phyloP scores from a whole-genome alignment of 768 basidiomycete species.

The Imleria badia region DNA sequence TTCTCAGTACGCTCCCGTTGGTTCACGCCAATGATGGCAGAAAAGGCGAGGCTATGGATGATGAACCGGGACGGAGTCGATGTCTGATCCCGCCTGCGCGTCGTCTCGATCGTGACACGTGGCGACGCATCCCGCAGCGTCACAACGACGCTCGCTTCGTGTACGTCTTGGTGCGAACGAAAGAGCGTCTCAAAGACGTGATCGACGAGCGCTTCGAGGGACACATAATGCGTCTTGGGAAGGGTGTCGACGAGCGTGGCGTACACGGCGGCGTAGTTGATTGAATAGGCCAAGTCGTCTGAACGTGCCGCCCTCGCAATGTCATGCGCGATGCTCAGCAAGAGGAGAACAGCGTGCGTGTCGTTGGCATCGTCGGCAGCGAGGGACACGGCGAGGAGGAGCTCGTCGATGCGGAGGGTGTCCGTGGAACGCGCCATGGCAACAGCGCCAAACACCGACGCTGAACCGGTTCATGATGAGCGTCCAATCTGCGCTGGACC shows the following conservation, averaged over 20 bases:
- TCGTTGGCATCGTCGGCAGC: constrained; percentile 33
- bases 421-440: constrained; percentile 12
- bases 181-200: constrained; percentile 42
- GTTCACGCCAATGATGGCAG: constrained; percentile 66
- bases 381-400: constrained; percentile 43
- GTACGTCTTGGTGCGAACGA: constrained; percentile 30
- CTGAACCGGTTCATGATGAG: constrained; percentile 36
- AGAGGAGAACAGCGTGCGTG: constrained; percentile 54
- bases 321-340: constrained; percentile 51
- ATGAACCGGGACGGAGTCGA: constrained; percentile 20
- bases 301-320: constrained; percentile 46
- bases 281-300: constrained; percentile 56
- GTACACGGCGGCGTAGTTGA: constrained; percentile 58
- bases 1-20: constrained; percentile 61
- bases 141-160: constrained; percentile 43
- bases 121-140: constrained; percentile 46
- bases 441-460: neutral
- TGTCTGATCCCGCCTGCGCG: constrained; percentile 22
- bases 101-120: constrained; percentile 45
- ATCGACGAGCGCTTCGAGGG: constrained; percentile 48
- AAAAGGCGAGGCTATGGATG: constrained; percentile 45
- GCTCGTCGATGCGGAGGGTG: constrained; percentile 48
- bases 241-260: constrained; percentile 29
- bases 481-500: constrained; percentile 47
- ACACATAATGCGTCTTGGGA: constrained; percentile 32